Conservation (phyloP, 768 basidiomycete species). For the Lactarius hatsudake region DNA sequence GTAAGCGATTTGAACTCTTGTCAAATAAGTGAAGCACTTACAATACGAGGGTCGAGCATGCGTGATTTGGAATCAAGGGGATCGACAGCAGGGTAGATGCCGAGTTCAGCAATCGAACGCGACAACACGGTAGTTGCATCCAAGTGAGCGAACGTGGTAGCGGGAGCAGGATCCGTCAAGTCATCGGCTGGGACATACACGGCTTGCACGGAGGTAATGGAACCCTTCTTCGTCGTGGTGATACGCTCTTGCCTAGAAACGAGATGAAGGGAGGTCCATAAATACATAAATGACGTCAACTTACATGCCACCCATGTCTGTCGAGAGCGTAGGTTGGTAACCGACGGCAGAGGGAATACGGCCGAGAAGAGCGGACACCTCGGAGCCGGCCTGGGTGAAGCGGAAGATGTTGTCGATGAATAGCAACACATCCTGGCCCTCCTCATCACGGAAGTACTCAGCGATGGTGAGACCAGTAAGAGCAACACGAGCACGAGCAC, state of each 20-base stretch:
- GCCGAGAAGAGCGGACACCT: constrained; percentile 98
- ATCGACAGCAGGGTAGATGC: constrained; percentile 99
- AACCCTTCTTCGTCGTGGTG: constrained; percentile 99
- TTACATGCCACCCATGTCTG: constrained; percentile 99
- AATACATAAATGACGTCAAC: constrained; percentile 33
- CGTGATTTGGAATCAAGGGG: constrained; percentile 99
- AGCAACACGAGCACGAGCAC: constrained; percentile 99
- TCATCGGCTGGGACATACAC: constrained; percentile 99
- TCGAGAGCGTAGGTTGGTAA: constrained; percentile 99
- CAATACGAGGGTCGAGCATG: constrained; percentile 99
- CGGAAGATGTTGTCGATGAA: constrained; percentile 99
- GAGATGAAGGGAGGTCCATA: constrained; percentile 17
- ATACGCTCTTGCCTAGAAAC: constrained; percentile 92
- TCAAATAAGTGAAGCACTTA: constrained; percentile 39
- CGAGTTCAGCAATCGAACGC: constrained; percentile 97
- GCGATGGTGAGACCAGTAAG: constrained; percentile 99
- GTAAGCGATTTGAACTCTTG: constrained; percentile 2
- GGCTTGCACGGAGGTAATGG: constrained; percentile 99
- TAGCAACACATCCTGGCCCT: constrained; percentile 99
- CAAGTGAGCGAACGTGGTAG: constrained; percentile 99
- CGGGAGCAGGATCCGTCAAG: constrained; percentile 99
- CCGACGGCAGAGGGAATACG: constrained; percentile 99
- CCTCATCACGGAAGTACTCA: constrained; percentile 99
- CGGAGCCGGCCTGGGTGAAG: constrained; percentile 99
- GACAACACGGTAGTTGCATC: constrained; percentile 99